These are phyloP conservation scores for Purpureocillium lavendulum DNA, from an alignment of 2,329 filamentous ascomycete species.

Conservation along the genomic window DNA sequence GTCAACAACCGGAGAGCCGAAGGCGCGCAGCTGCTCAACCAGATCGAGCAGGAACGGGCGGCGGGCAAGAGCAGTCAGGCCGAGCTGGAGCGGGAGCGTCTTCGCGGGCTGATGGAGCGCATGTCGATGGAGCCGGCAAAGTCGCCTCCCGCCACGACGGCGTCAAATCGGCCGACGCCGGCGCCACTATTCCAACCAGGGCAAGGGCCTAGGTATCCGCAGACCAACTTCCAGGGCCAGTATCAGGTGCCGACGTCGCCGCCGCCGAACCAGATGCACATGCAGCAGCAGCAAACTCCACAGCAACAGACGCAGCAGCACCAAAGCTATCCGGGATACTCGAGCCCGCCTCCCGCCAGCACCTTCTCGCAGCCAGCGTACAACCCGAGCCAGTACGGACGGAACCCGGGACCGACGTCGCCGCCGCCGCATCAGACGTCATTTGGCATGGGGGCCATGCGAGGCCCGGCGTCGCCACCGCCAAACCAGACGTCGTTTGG, in stretches of 20 bases:
- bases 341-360: slow-evolving; percentile 29
- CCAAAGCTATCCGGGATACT: slow-evolving; percentile 33
- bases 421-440: slow-evolving; percentile 55
- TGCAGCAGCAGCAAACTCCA: slow-evolving; percentile 32
- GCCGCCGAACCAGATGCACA: slow-evolving; percentile 35
- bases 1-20: slow-evolving; percentile 90
- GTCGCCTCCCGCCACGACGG: slow-evolving; percentile 21
- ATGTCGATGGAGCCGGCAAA: slow-evolving; percentile 73
- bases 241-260: slow-evolving; percentile 52
- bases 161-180: slow-evolving; percentile 19
- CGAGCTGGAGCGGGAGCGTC: slow-evolving; percentile 77
- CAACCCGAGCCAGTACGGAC: slow-evolving; percentile 51
- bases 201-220: slow-evolving; percentile 40
- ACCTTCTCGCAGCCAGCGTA: slow-evolving; percentile 44
- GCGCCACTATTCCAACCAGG: slow-evolving; percentile 42
- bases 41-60: slow-evolving; percentile 75
- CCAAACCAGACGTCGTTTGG: slow-evolving; percentile 47
- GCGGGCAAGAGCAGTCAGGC: slow-evolving; percentile 53
- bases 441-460: slow-evolving; percentile 31
- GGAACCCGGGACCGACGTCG: slow-evolving; percentile 48
- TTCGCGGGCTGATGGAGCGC: slow-evolving; percentile 87
- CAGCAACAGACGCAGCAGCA: slow-evolving; percentile 15
- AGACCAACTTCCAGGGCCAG: slow-evolving; percentile 45
- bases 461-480: slow-evolving; percentile 43
- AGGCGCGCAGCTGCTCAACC: slow-evolving; percentile 78